Percentiles rank a stretch among this genome's conserved stretches.
phyloP scores from a whole-genome alignment of 208 protist genomes.

The Balamuthia mandrillaris region DNA sequence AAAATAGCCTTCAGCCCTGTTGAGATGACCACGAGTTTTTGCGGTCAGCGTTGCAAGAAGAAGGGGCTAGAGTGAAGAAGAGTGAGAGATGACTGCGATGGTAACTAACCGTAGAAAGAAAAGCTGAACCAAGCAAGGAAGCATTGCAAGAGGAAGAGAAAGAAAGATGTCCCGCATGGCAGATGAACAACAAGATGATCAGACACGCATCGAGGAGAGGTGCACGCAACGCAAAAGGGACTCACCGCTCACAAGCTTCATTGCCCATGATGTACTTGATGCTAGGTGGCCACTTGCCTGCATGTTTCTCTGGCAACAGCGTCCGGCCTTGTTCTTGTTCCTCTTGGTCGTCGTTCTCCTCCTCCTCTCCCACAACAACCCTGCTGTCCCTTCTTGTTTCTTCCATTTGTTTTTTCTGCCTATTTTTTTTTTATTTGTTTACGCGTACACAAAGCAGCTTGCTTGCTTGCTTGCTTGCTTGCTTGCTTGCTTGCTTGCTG shows the following conservation, averaged over 20 bases:
- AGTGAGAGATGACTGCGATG: background rate
- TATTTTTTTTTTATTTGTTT: too few species aligned
- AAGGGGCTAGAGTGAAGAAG: background rate
- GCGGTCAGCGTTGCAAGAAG: too few species aligned
- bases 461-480: too few species aligned
- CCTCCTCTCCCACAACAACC: too few species aligned
- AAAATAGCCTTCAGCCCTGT: slow-evolving; percentile 46
- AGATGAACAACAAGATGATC: background rate
- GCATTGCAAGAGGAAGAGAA: background rate
- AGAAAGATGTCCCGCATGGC: background rate
- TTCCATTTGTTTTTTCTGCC: too few species aligned
- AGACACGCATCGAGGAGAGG: background rate
- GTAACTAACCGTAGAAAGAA: background rate
- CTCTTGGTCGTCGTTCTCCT: too few species aligned
- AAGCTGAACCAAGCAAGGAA: background rate
- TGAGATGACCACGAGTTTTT: too few species aligned
- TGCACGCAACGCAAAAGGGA: background rate
- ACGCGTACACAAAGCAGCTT: too few species aligned
- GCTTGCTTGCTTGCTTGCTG: too few species aligned
- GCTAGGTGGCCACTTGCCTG: slow-evolving; percentile 38
- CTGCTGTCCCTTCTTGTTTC: too few species aligned
- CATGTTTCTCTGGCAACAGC: too few species aligned
- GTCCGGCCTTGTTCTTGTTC: too few species aligned
- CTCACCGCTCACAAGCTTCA: slow-evolving; percentile 52
- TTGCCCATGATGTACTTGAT: slow-evolving; percentile 49